These are phyloP conservation scores for Lentithecium fluviatile DNA, from an alignment of 495 filamentous ascomycete species.

Conservation along the genomic window DNA sequence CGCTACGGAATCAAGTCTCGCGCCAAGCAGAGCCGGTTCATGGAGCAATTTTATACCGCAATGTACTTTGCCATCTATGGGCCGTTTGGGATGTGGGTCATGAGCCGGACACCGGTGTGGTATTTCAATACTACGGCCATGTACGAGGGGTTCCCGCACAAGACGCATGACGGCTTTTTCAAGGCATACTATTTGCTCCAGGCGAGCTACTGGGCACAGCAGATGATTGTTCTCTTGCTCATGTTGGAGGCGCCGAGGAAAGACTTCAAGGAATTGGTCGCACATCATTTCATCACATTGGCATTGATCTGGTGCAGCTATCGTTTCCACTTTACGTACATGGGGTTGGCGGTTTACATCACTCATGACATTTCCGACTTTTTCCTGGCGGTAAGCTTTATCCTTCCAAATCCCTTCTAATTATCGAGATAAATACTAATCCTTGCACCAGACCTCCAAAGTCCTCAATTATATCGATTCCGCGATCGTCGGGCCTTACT, in stretches of 20 bases:
- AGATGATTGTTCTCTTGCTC: conserved; percentile 83
- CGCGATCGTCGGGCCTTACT: conserved; percentile 75
- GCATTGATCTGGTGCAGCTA: conserved; percentile 88
- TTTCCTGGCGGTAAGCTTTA: conserved; percentile 80
- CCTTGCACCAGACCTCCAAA: conserved; percentile 72
- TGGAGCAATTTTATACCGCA: conserved; percentile 98
- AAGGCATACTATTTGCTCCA: conserved; percentile 97
- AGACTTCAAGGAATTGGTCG: conserved; percentile 93
- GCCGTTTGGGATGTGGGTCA: conserved; percentile 86
- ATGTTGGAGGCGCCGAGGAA: conserved; percentile 94
- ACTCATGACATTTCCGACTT: conserved; percentile 96
- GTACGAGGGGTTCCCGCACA: conserved; percentile 90
- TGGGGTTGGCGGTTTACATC: conserved; percentile 95
- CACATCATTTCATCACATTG: conserved; percentile 90
- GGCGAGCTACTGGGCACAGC: conserved; percentile 94
- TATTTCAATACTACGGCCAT: conserved; percentile 92
- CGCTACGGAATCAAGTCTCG: conserved; percentile 67
- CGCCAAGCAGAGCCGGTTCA: conserved; percentile 85
- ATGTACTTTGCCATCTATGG: conserved; percentile 87
- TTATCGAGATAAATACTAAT: not conserved
- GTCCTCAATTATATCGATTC: conserved; percentile 89
- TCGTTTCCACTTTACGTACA: conserved; percentile 96
- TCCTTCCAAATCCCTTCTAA: not conserved
- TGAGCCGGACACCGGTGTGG: conserved; percentile 90
- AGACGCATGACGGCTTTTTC: conserved; percentile 78